A percentile compares a stretch with the other conserved stretches of the same genome.
Evolutionary conservation across 2,329 filamentous ascomycete genomes (phyloP).

Genomic region (Paracorniculantispora psalliotae): DNA sequence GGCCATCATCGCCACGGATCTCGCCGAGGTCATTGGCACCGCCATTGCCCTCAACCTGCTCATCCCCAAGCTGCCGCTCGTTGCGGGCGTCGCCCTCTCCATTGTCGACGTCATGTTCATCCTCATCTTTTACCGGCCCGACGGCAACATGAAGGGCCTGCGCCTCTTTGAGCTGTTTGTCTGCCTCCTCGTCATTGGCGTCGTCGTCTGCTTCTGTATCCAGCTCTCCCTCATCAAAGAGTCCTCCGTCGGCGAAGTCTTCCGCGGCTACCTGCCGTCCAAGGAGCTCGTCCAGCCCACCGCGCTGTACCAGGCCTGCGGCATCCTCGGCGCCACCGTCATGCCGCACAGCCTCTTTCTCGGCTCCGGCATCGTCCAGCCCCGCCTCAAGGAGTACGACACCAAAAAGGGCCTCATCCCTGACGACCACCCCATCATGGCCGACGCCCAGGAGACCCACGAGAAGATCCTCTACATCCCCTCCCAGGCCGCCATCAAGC

Average conservation of each 20-base stretch:
- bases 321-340: conserved; percentile 71
- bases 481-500: conserved; percentile 65
- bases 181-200: conserved; percentile 57
- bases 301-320: conserved; percentile 62
- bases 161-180: conserved; percentile 63
- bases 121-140: conserved; percentile 60
- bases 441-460: conserved; percentile 20
- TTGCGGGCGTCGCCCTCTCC: conserved; percentile 63
- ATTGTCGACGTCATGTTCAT: conserved; percentile 65
- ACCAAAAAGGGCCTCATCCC: conserved; percentile 49
- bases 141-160: conserved; percentile 53
- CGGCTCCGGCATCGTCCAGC: conserved; percentile 64
- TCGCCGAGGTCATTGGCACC: conserved; percentile 67
- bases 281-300: conserved; percentile 39
- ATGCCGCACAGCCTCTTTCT: conserved; percentile 68
- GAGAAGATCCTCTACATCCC: conserved; percentile 62
- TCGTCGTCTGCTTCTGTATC: conserved; percentile 60
- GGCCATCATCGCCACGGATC: conserved; percentile 67
- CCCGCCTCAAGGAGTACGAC: conserved; percentile 61
- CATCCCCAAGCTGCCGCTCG: conserved; percentile 57
- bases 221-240: conserved; percentile 58
- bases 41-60: conserved; percentile 66
- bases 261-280: conserved; percentile 61
- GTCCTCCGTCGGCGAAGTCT: conserved; percentile 53
- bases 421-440: conserved; percentile 21